phyloP scores from a whole-genome alignment of 2,329 filamentous ascomycete genomes.

The Penicillium sp. region DNA sequence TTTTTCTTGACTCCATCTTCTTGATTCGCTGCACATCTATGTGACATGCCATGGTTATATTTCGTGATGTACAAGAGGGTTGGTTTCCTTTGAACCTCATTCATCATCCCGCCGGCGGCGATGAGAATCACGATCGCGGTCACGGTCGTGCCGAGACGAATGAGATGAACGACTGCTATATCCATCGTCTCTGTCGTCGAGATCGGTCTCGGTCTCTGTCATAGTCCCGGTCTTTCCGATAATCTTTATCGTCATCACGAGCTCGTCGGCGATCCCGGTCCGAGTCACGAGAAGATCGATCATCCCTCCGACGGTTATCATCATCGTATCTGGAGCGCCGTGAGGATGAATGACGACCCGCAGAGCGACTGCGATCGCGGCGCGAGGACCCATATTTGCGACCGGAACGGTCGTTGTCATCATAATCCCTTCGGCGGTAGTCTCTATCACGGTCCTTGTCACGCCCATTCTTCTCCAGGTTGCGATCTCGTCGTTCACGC shows the following conservation, averaged over 20 bases:
- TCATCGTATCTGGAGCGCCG: slow-evolving; percentile 43
- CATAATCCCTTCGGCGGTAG: slow-evolving; percentile 39
- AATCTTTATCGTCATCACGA: slow-evolving; percentile 34
- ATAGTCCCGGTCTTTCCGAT: slow-evolving; percentile 37
- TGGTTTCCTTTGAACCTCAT: background rate
- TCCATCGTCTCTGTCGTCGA: slow-evolving; percentile 37
- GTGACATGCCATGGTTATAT: background rate
- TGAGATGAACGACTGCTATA: slow-evolving; percentile 38
- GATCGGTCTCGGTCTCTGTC: slow-evolving; percentile 33
- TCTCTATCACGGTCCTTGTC: slow-evolving; percentile 39
- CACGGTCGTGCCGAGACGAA: slow-evolving; percentile 35
- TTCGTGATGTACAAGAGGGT: slow-evolving; percentile 8
- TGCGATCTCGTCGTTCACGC: slow-evolving; percentile 50
- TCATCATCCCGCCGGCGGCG: slow-evolving; percentile 36
- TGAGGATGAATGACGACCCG: slow-evolving; percentile 38
- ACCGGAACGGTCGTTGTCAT: slow-evolving; percentile 39
- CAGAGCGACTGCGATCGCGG: slow-evolving; percentile 41
- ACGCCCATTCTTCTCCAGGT: slow-evolving; percentile 45
- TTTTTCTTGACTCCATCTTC: background rate
- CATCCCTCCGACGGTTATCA: slow-evolving; percentile 35
- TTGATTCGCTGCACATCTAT: background rate
- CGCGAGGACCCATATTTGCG: slow-evolving; percentile 45
- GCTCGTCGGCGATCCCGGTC: slow-evolving; percentile 26
- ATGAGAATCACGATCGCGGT: slow-evolving; percentile 36
- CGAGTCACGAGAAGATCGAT: slow-evolving; percentile 37